phyloP scores from a whole-genome alignment of 2,329 filamentous ascomycete genomes.

The Xylariaceae sp. region DNA sequence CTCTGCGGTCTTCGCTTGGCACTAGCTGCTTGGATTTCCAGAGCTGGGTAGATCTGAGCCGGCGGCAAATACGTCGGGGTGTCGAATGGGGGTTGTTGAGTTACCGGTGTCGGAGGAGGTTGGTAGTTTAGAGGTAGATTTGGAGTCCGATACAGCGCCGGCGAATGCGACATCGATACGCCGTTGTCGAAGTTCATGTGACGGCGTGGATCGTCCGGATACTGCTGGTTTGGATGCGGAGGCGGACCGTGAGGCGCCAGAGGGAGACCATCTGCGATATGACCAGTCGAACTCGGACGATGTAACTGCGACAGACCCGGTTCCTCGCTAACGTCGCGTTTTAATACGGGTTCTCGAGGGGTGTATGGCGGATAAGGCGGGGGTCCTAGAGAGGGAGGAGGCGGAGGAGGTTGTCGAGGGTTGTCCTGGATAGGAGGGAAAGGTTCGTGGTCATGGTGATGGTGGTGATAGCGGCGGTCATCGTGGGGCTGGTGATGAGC shows the following conservation, averaged over 20 bases:
- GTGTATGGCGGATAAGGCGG: constrained; percentile 43
- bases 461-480: constrained; percentile 54
- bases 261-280: constrained; percentile 35
- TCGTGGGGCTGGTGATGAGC: constrained; percentile 44
- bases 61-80: constrained; percentile 39
- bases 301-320: constrained; percentile 41
- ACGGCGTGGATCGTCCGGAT: constrained; percentile 46
- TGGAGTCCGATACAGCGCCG: constrained; percentile 32
- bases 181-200: constrained; percentile 53
- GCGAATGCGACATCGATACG: constrained; percentile 43
- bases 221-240: constrained; percentile 34
- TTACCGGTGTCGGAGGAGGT: constrained; percentile 28
- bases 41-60: constrained; percentile 33
- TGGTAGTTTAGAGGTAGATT: constrained; percentile 28
- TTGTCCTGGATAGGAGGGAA: constrained; percentile 54
- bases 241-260: constrained; percentile 37
- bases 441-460: constrained; percentile 53
- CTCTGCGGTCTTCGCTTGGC: constrained; percentile 61
- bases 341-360: constrained; percentile 51
- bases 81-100: constrained; percentile 32
- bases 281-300: constrained; percentile 50
- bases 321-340: constrained; percentile 52
- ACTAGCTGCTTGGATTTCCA: constrained; percentile 38
- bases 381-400: constrained; percentile 44
- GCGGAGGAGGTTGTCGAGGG: constrained; percentile 44